Evolutionary conservation across 164 flowering plant genomes (phyloP).

Genomic region (Nymphaea thermarum): DNA sequence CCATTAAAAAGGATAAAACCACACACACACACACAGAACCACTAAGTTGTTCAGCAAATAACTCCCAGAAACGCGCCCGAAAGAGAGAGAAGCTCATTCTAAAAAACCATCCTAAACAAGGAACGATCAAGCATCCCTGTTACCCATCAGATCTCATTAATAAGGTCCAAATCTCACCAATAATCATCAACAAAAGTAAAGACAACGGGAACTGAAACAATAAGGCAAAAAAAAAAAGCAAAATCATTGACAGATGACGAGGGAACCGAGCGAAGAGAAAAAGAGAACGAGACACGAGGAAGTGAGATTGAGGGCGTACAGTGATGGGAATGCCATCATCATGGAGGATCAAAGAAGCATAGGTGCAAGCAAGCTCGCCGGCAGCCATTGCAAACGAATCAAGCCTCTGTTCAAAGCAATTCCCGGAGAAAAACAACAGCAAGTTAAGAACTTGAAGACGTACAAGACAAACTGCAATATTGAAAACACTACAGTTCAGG

Average conservation of each 20-base stretch:
- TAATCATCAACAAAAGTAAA: too few relatives aligned
- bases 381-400: slow-evolving; percentile 5
- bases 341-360: slow-evolving; percentile 11
- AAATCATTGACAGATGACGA: background rate
- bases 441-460: background rate
- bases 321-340: slow-evolving; percentile 14
- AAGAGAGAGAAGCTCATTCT: too few relatives aligned
- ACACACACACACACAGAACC: too few relatives aligned
- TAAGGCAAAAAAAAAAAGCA: background rate
- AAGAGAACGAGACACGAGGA: background rate
- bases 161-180: too few relatives aligned
- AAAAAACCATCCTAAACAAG: too few relatives aligned
- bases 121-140: too few relatives aligned
- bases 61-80: too few relatives aligned
- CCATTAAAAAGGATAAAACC: too few relatives aligned
- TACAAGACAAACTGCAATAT: background rate
- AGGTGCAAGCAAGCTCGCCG: slow-evolving; percentile 10
- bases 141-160: too few relatives aligned
- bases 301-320: background rate
- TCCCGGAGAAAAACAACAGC: background rate
- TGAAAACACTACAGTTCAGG: background rate
- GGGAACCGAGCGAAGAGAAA: background rate
- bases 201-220: too few relatives aligned
- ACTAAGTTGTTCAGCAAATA: too few relatives aligned
- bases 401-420: background rate